A percentile compares a stretch with the other conserved stretches of the same genome.
These are phyloP conservation scores for Ajuga reptans DNA, from an alignment of 305 asterid genomes.

Conservation along the genomic window DNA sequence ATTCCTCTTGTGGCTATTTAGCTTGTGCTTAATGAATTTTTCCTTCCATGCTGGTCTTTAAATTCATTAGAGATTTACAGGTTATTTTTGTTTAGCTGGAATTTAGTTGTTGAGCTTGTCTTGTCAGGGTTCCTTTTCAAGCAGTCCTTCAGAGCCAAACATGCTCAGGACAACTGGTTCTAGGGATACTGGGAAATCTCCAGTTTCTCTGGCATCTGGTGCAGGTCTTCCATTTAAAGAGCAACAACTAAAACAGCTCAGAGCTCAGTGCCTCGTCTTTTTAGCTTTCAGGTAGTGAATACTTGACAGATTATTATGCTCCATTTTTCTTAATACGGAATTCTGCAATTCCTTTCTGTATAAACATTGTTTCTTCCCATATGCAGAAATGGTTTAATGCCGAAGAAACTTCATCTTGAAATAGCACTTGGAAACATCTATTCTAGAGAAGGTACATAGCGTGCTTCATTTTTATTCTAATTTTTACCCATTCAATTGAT, in stretches of 20 bases:
- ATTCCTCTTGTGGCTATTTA: background rate
- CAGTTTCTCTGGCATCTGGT: conserved; percentile 49
- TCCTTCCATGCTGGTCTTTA: background rate
- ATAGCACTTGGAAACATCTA: conserved; percentile 83
- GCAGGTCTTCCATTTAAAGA: conserved; percentile 74
- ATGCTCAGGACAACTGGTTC: conserved; percentile 42
- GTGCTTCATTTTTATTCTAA: conserved; percentile 19
- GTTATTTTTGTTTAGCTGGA: conserved; percentile 11
- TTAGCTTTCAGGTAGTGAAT: conserved; percentile 73
- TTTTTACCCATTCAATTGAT: conserved; percentile 9
- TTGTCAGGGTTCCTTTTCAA: conserved; percentile 47
- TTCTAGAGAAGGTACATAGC: conserved; percentile 66
- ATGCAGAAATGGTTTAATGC: conserved; percentile 81
- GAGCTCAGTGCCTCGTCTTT: conserved; percentile 99
- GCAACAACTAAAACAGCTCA: conserved; percentile 90
- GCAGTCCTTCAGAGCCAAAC: conserved; percentile 50
- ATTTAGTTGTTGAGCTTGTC: conserved; percentile 22
- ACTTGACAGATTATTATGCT: conserved; percentile 9
- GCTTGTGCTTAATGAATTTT: conserved; percentile 8
- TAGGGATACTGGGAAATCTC: conserved; percentile 82
- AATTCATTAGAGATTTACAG: conserved; percentile 14
- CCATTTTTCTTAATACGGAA: conserved; percentile 6
- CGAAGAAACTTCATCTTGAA: conserved; percentile 95
- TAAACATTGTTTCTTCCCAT: conserved; percentile 16
- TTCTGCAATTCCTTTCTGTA: conserved; percentile 19